Evolutionary conservation across 1,284 basidiomycete species (phyloP), one percentile per base, ranked within the genome.

Genomic region (Moesziomyces globuligerus): DNA sequence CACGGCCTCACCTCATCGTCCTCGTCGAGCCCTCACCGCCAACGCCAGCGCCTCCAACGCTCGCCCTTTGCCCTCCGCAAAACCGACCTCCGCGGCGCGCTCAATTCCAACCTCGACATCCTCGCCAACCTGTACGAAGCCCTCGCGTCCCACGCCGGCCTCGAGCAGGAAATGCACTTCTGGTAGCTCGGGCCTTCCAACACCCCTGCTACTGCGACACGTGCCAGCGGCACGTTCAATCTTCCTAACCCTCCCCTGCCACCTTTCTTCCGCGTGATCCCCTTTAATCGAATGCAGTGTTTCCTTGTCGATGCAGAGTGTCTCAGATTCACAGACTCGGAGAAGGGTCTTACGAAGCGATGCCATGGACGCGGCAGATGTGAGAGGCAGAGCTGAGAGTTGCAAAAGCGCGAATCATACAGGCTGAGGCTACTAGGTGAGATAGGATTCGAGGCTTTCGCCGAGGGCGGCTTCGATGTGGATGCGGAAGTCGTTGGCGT

Each of bases 391-490:
- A 1, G 1, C 17, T 34, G 32, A 34, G n/a, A 34, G 15, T 34
- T 6, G 15, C 17, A 17, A 1, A 6, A 34, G 2, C 6, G 32
- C 32, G 15, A 17, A 17, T 13, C 7, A 17, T 34, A 17, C 32
- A 7, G 32, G 6, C 15, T 17, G 21, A n/a, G 7, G 18, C 34
- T 26, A 17, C n/a, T 51, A 70, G 1, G 66, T 66, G 28, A 79
- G 74, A 51, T 82, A 81, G 82, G 74, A 83, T 81, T 79, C 83
- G 70, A 78, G 84, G 58, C 65, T 81, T 80, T 60, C 85, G 80
- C 85, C 59, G 80, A 81, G 36, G 46, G 77, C 72, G 13, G 41
- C 74, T 73, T 86, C 85, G 38, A 86, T 84, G 54, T 80, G 76
- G 17, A 59, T 64, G 38, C 86, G 72, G 17, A 86, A 83, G 26